Base-by-base conservation (phyloP, 331 rosid genomes). In the Erythrophleum ivorense region DNA sequence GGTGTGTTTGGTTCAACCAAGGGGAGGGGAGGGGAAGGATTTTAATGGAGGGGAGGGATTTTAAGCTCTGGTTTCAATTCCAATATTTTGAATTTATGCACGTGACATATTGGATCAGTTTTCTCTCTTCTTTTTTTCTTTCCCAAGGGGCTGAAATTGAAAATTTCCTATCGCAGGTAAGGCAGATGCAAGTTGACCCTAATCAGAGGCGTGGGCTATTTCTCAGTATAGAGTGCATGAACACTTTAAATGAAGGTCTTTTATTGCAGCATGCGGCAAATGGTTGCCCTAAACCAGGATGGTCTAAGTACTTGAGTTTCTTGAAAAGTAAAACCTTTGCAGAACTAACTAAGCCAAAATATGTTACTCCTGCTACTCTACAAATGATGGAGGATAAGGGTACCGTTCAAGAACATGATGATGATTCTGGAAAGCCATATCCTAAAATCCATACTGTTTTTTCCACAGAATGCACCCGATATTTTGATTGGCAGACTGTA, bases 401-500 rank as follows among this genome's bases (percentile, higher is more conserved):
- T 65, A 41, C 57, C 24, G 76, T 67, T 75, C 87, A 85, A 77
- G 66, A 73, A 53, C 86, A 71, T 21, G 80, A 55, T 53, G 76
- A 78, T 76, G 89, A 83, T 80, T 78, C 88, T 15, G 82, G 64
- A 54, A 86, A 77, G 79, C 88, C 90, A 31, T 50, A 86, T 84
- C 91, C 98, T 29, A 95, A 93, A 87, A 93, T 96, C 68, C 98
- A 93, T 86, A 93, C 99, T 0, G 16, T 96, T 55, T 96, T 96
- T 75, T 93, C 99, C 72, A 96, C 99, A 0, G 98, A 96, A 84
- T 96, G 99, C 79, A 87, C 86, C 24, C 52, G 91, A 5, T 93
- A 93, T 87, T 96, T 96, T 15, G 99, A 96, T 87, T 96, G 99
- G 99, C 99, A 96, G 87, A 93, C 99, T 77, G 97, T 96, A 53